A percentile compares a stretch with the other conserved stretches of the same genome.
Conservation (phyloP, 805 yeast species). For the Naumovozyma castellii region DNA sequence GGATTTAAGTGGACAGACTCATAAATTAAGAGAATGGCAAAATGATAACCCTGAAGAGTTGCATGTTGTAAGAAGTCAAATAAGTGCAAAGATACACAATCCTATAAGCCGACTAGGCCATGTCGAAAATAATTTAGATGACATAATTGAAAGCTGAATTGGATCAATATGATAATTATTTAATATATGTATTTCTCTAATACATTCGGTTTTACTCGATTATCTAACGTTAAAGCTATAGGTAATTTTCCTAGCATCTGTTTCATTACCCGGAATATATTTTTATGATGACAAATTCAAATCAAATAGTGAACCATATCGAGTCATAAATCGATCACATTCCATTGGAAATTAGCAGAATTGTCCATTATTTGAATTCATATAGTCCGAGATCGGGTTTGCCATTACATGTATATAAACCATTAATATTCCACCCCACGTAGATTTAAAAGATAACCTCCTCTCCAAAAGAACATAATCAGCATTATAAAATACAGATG, state of each 20-base stretch:
- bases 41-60: constrained; percentile 58
- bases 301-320: no score
- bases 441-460: background rate
- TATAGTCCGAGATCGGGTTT: background rate
- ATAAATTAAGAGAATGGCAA: constrained; percentile 73
- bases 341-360: no score
- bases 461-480: background rate
- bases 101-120: background rate
- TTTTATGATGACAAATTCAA: background rate
- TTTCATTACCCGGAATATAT: background rate
- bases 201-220: no score
- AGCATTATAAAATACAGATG: background rate
- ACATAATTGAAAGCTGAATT: constrained; percentile 2
- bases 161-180: no score
- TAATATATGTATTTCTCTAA: no score
- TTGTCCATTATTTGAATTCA: background rate
- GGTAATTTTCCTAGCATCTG: background rate
- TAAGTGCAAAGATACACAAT: constrained; percentile 31
- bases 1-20: constrained; percentile 70
- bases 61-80: constrained; percentile 64
- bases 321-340: background rate
- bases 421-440: background rate
- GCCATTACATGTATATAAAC: background rate
- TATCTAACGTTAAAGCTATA: background rate
- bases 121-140: constrained; percentile 1